Base-by-base conservation (phyloP, 345 rosid genomes). In the Citrus sp. region DNA sequence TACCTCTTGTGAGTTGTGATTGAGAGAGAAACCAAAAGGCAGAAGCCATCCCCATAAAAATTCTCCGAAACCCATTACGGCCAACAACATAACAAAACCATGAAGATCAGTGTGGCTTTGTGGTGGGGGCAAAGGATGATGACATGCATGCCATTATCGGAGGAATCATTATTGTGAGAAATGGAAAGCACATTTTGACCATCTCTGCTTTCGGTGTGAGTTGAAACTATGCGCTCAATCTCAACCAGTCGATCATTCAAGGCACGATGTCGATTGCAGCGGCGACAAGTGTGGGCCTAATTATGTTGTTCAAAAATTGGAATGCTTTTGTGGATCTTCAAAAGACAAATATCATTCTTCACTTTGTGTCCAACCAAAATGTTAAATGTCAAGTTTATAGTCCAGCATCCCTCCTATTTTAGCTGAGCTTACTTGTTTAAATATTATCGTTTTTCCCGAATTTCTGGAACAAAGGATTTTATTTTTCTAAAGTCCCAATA, bases 151-250 rank as follows among this genome's bases (percentile, higher is more conserved):
- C 84, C 77, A 75, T 75, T 80, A 80, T 73, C 28, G 82, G 78
- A 65, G 73, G 77, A 67, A 74, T 81, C 76, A 83, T 78, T 73
- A 79, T 63, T 69, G 35, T 61, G 49, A 75, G 70, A 80, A 80
- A 37, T 68, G 80, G 80, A 78, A 80, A 80, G 79, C 87, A 72
- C 77, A 55, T 69, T 85, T 85, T 84, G 37, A 85, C 84, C 80
- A 80, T 80, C 70, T 34, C 64, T 30, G 25, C 84, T 82, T 82
- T 85, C 86, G 88, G 88, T 76, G 87, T 58, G 66, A 55, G 42
- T 49, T 38, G 19, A 69, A 60, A 30, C 27, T 28, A 13, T 58
- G 21, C 51, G 51, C 14, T 46, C 51, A 13, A 46, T 46, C 16
- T 46, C 51, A 30, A 51, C 84, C 78, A 3, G 25, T 18, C 19